Evolutionary conservation across 2,329 filamentous ascomycete genomes (phyloP), one percentile per base, ranked within the genome.

Genomic region (Chaetomiaceae sp.): DNA sequence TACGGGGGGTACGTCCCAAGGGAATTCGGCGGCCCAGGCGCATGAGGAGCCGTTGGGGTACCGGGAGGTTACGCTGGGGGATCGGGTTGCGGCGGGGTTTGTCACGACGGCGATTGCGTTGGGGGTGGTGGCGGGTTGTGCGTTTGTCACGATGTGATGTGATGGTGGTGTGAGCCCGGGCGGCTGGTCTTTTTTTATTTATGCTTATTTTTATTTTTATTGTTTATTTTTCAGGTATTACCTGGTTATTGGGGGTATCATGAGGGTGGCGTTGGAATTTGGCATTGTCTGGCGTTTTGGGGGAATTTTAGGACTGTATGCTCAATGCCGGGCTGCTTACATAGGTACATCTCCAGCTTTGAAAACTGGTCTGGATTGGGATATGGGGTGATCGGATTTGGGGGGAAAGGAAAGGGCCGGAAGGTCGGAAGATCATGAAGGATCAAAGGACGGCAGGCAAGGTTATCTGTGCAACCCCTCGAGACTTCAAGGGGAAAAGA

Each of bases 1-100:
- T 3, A 79, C 75, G 1, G 85, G 84, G 30, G 85, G 85, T 47
- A 86, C 79, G 1, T 82, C 78, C 2, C 64, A 70, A 48, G 80
- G 80, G 9, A 60, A 84, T 53, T 67, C 73, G 5, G 68, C 69
- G 10, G 80, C 76, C 11, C 78, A 78, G 52, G 48, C 40, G 57
- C 63, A 32, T 61, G 67, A 45, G 55, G 66, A 57, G 55, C 42
- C 57, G 18, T 5, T 72, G 29, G 27, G 33, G 14, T 42, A 34
- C 11, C 53, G 63, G 34, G 65, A 71, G 10, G 77, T 83, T 52
- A 77, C 75, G 2, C 70, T 64, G 2, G 71, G 66, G n/a, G 80
- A 82, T 54, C 72, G 69, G 60, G 78, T 78, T 1, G 81, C 76
- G 0, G 81, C 80, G 0, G 79, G 77, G 11, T 77, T 84, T 55